Evolutionary conservation across 495 filamentous ascomycete species (phyloP).

Genomic region (Penicillium cataractarum): DNA sequence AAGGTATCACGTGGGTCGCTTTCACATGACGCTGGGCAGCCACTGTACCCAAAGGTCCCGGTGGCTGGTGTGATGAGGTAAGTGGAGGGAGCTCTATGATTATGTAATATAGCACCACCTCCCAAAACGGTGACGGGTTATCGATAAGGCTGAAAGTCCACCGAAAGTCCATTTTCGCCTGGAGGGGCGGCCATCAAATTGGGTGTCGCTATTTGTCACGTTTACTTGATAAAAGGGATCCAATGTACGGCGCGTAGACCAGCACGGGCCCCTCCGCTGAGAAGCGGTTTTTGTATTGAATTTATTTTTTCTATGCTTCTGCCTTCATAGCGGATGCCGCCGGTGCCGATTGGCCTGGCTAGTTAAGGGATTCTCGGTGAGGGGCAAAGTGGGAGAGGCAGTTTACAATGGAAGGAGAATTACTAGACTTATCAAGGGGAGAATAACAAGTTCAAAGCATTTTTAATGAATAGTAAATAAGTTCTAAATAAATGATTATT

Average conservation of each 20-base stretch:
- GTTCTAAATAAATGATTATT: background rate
- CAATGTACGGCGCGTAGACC: slow-evolving; percentile 32
- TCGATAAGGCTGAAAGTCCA: slow-evolving; percentile 32
- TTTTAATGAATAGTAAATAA: no score
- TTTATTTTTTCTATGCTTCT: slow-evolving; percentile 27
- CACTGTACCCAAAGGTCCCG: slow-evolving; percentile 11
- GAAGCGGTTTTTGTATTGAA: slow-evolving; percentile 11
- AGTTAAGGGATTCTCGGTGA: background rate
- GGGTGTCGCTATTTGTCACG: slow-evolving; percentile 36
- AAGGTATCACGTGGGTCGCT: slow-evolving; percentile 26
- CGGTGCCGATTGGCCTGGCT: slow-evolving; percentile 15
- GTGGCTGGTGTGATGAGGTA: slow-evolving; percentile 21
- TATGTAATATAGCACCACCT: slow-evolving; percentile 19
- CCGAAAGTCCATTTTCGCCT: slow-evolving; percentile 31
- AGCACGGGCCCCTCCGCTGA: slow-evolving; percentile 27
- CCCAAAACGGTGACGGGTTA: slow-evolving; percentile 12
- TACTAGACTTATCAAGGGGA: background rate
- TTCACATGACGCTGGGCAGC: slow-evolving; percentile 36
- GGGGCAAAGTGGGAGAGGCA: slow-evolving; percentile 2
- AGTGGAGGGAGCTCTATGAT: background rate
- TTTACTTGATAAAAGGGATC: slow-evolving; percentile 29
- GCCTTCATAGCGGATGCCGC: slow-evolving; percentile 14
- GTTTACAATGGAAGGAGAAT: background rate
- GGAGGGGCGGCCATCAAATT: slow-evolving; percentile 33
- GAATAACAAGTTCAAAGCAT: background rate